These are phyloP conservation scores for Chloris gayana DNA, from an alignment of 176 grass and related monocot genomes.

Conservation along the genomic window DNA sequence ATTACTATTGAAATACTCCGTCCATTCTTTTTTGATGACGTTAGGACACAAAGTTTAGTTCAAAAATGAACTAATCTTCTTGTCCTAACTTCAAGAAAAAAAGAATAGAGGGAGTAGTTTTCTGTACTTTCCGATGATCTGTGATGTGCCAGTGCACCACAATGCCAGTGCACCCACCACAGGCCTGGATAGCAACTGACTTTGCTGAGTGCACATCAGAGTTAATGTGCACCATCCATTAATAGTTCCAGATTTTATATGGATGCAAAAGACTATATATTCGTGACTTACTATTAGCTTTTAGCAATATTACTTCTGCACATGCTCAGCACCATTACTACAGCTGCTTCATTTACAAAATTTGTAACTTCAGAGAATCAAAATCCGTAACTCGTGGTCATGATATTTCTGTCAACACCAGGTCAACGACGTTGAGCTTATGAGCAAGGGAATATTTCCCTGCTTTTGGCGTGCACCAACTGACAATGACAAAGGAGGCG, in stretches of 20 bases:
- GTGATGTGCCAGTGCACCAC: too few relatives aligned
- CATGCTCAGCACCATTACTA: not conserved
- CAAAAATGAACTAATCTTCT: too few relatives aligned
- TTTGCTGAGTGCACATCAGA: not conserved
- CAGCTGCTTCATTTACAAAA: not conserved
- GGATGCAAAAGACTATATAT: not conserved
- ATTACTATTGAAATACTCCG: not conserved
- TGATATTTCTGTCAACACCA: conserved; percentile 34
- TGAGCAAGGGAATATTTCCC: conserved; percentile 75
- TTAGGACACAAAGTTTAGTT: too few relatives aligned
- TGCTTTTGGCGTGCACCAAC: conserved; percentile 89
- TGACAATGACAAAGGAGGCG: conserved; percentile 94
- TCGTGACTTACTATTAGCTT: not conserved
- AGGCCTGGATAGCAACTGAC: not conserved
- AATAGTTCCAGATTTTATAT: conserved; percentile 13
- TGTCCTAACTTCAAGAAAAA: too few relatives aligned
- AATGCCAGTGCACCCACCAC: too few relatives aligned
- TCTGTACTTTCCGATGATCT: too few relatives aligned
- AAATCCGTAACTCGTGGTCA: not conserved
- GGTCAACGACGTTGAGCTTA: conserved; percentile 57
- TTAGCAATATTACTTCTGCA: not conserved
- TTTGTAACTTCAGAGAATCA: not conserved
- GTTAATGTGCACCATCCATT: not conserved
- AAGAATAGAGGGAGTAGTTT: too few relatives aligned
- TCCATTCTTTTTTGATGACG: too few relatives aligned